These are phyloP conservation scores for Lactarius sp. DNA, from an alignment of 768 basidiomycete species.

Conservation along the genomic window DNA sequence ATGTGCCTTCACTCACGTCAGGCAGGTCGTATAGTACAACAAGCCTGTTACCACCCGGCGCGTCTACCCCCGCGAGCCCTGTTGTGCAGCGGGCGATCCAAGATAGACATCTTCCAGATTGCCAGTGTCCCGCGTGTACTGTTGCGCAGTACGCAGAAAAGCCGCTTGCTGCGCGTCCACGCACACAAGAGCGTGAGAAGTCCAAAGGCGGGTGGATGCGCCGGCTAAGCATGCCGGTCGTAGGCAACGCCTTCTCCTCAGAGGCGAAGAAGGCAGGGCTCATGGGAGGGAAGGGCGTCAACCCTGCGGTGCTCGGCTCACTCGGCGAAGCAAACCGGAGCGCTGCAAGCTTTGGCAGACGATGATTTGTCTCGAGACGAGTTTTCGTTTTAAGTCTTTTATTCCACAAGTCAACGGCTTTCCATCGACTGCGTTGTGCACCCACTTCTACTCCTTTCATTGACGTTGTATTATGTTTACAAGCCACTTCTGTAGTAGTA, in stretches of 20 bases:
- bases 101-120: conserved; percentile 51
- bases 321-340: conserved; percentile 20
- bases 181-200: conserved; percentile 45
- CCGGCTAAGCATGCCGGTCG: conserved; percentile 68
- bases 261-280: conserved; percentile 45
- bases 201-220: conserved; percentile 73
- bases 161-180: conserved; percentile 38
- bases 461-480: background rate
- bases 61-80: conserved; percentile 18
- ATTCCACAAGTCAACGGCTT: background rate
- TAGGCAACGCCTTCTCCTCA: conserved; percentile 50
- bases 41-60: conserved; percentile 38
- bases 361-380: background rate
- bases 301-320: background rate
- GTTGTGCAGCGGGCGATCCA: conserved; percentile 26
- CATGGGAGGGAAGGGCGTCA: conserved; percentile 6
- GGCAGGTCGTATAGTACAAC: conserved; percentile 41
- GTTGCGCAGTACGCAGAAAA: conserved; percentile 45
- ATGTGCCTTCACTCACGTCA: conserved; percentile 24
- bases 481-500: background rate
- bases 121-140: conserved; percentile 64
- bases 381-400: background rate
- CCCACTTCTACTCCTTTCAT: background rate
- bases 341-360: conserved; percentile 14
- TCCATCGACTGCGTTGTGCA: background rate